These are phyloP conservation scores for Acanthamoeba royreba DNA, from an alignment of 208 protist species.

Conservation along the genomic window DNA sequence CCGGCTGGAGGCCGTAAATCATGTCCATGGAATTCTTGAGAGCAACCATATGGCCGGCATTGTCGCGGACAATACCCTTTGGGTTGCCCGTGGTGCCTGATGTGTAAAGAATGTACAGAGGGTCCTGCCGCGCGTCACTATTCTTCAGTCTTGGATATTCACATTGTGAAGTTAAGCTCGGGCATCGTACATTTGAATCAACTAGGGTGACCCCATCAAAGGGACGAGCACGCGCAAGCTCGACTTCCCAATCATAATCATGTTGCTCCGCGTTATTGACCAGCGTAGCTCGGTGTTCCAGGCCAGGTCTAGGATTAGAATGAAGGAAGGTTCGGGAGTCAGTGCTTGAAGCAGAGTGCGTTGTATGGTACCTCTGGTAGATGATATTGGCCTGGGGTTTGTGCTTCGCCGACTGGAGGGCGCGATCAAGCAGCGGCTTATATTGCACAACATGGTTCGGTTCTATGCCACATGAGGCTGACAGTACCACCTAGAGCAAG, in stretches of 20 bases:
- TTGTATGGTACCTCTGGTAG: neutral
- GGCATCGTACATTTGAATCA: neutral
- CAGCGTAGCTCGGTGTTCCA: neutral
- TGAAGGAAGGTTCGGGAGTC: neutral
- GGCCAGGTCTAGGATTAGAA: neutral
- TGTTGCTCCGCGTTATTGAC: neutral
- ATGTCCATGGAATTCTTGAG: neutral
- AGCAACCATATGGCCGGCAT: neutral
- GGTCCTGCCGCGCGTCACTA: neutral
- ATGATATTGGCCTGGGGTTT: neutral
- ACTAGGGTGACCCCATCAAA: neutral
- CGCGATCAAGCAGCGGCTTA: conserved; percentile 42
- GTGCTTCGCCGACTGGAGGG: neutral
- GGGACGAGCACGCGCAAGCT: neutral
- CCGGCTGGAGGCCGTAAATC: neutral
- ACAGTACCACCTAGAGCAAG: neutral
- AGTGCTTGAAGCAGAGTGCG: neutral
- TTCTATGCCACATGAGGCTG: conserved; percentile 31
- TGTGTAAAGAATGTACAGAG: conserved; percentile 63
- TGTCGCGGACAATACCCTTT: conserved; percentile 62
- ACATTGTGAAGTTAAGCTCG: neutral
- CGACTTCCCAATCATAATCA: neutral
- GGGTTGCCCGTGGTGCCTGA: conserved; percentile 76
- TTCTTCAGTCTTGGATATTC: neutral
- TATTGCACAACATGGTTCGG: conserved; percentile 37